Evolutionary conservation across 2,329 filamentous ascomycete genomes (phyloP).

Genomic region (Cladophialophora immunda): DNA sequence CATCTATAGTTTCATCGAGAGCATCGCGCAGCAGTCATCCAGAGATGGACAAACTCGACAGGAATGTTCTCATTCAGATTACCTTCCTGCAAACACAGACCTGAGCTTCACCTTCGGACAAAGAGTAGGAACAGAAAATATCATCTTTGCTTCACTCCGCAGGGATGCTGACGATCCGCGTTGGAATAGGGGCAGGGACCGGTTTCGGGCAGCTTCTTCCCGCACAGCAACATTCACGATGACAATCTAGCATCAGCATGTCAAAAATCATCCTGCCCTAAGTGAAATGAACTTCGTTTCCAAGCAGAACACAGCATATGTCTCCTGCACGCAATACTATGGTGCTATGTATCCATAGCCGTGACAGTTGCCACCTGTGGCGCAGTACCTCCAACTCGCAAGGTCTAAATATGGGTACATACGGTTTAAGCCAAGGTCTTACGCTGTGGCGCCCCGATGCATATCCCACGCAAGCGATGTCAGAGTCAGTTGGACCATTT

Average conservation of each 20-base stretch:
- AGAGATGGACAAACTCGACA: neutral
- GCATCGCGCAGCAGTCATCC: neutral
- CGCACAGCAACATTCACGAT: neutral
- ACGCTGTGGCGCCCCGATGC: neutral
- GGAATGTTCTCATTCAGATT: neutral
- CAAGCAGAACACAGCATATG: neutral
- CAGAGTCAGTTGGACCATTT: neutral
- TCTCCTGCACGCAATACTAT: neutral
- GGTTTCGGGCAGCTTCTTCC: neutral
- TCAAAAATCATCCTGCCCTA: neutral
- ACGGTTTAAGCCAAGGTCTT: conserved; percentile 5
- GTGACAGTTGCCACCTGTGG: neutral
- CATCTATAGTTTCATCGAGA: conserved; percentile 7
- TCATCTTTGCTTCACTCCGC: neutral
- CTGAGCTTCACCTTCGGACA: too few relatives aligned
- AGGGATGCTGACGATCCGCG: neutral
- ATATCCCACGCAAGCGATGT: neutral
- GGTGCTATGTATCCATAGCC: neutral
- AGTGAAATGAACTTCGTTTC: neutral
- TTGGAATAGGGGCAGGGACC: neutral
- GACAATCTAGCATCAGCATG: neutral
- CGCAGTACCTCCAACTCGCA: neutral
- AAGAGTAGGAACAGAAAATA: neutral
- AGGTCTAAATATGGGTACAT: neutral
- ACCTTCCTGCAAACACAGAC: too few relatives aligned